Conservation (phyloP, 805 yeast genomes). For the Nakazawaea pomicola region DNA sequence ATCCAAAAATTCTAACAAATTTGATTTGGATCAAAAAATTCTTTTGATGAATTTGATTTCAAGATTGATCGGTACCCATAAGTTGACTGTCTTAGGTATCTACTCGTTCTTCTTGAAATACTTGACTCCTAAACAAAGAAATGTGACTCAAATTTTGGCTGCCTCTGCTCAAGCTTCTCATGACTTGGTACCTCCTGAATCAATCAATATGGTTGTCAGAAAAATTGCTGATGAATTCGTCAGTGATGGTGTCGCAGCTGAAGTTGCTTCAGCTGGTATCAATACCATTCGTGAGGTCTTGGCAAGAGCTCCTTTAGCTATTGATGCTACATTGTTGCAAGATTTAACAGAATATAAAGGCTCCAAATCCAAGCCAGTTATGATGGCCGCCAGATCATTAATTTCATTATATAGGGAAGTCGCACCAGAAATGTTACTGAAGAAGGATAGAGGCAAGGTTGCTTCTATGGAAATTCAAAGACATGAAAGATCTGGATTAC, state of each 20-base stretch:
- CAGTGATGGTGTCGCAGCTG: constrained; percentile 96
- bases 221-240: constrained; percentile 97
- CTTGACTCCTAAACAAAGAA: constrained; percentile 88
- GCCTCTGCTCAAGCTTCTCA: constrained; percentile 96
- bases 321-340: constrained; percentile 80
- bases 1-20: constrained; percentile 62
- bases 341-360: constrained; percentile 89
- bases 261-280: constrained; percentile 97
- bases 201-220: constrained; percentile 70
- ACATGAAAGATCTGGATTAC: constrained; percentile 47
- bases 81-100: constrained; percentile 82
- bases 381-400: constrained; percentile 89
- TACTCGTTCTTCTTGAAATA: constrained; percentile 87
- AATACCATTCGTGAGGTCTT: constrained; percentile 92
- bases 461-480: constrained; percentile 80
- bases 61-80: constrained; percentile 90
- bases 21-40: constrained; percentile 84
- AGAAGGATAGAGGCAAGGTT: constrained; percentile 88
- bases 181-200: constrained; percentile 96
- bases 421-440: constrained; percentile 91
- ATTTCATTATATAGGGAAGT: constrained; percentile 85
- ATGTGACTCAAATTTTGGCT: constrained; percentile 95
- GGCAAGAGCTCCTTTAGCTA: constrained; percentile 91
- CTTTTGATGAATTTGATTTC: constrained; percentile 83
- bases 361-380: constrained; percentile 89